Base-by-base conservation (phyloP, 2,329 filamentous ascomycete species). In the Grosmannia penicillata region DNA sequence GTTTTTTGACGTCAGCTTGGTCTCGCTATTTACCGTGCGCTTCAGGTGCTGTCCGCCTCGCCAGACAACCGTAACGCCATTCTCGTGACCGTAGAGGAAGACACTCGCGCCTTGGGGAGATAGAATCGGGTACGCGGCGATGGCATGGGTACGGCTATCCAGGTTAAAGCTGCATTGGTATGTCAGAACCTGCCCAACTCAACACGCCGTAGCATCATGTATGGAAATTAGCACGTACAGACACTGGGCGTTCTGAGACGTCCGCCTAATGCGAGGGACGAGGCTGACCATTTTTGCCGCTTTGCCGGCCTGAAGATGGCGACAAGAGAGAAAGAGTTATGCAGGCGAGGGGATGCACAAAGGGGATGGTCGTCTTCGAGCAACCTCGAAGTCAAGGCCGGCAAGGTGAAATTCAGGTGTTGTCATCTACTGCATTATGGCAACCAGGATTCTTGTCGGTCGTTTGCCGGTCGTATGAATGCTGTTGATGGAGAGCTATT, bases 31-130 rank as follows among this genome's bases (percentile, higher is more conserved):
- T 27, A 59, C 54, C 2, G 54, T 45, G 2, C 59, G 44, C 50
- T 74, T 78, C 48, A 79, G 70, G n/a, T 63, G 61, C 36, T 64
- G 65, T 10, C 75, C 75, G 33, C 75, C 75, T 30, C 72, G 66
- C 75, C 75, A 80, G 19, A 73, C 54, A 27, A 79, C 49, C 4
- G 67, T 73, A 30, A 78, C 55, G 32, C 75, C 75, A 52, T 69
- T 73, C 42, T 77, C 72, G 47, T 78, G 74, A 33, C 70, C 74
- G 48, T 77, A 77, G 32, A 80, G 56, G 21, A 79, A 52, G 49
- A 79, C 66, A 3, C 67, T 72, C 7, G 75, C 75, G 26, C 75
- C 75, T 49, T 80, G 75, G 2, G 72, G 65, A 2, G 75, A 76
- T 41, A 65, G 62, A 15, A 75, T 60, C 1, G 75, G 75, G 49